phyloP scores from a whole-genome alignment of 2,329 filamentous ascomycete species.

The Stagonosporopsis rhizophila region DNA sequence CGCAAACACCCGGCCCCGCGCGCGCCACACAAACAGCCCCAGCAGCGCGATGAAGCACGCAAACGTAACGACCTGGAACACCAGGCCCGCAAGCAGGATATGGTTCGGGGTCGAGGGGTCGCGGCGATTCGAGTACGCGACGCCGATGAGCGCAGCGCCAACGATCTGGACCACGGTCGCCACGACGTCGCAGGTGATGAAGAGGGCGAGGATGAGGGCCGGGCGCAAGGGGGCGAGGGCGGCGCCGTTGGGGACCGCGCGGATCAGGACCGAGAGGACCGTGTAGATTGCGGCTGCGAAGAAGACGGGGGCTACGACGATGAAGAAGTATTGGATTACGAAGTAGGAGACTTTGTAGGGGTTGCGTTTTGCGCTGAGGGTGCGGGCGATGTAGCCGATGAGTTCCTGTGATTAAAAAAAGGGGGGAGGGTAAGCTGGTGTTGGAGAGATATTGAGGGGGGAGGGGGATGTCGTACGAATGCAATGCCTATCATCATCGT shows the following conservation, averaged over 20 bases:
- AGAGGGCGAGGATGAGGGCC: slow-evolving; percentile 60
- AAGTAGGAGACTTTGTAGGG: slow-evolving; percentile 64
- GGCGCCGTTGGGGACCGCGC: slow-evolving; percentile 42
- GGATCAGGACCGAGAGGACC: slow-evolving; percentile 60
- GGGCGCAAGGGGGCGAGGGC: slow-evolving; percentile 56
- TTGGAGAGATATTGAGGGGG: too few relatives aligned
- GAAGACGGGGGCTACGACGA: slow-evolving; percentile 66
- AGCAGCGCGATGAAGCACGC: slow-evolving; percentile 57
- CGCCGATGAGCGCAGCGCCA: slow-evolving; percentile 63
- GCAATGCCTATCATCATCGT: slow-evolving; percentile 53
- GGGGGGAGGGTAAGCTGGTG: not conserved
- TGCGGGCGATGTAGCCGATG: slow-evolving; percentile 55
- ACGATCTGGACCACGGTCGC: slow-evolving; percentile 62
- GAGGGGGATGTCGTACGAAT: slow-evolving; percentile 27
- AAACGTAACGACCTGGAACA: slow-evolving; percentile 63
- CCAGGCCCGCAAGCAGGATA: slow-evolving; percentile 63
- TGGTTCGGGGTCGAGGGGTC: slow-evolving; percentile 62
- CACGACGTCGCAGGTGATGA: slow-evolving; percentile 62
- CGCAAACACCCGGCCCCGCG: slow-evolving; percentile 39
- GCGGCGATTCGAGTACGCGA: slow-evolving; percentile 56
- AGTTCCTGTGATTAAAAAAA: slow-evolving; percentile 24
- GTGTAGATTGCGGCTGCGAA: slow-evolving; percentile 64
- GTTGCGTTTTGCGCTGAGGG: slow-evolving; percentile 52
- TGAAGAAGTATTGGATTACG: slow-evolving; percentile 67
- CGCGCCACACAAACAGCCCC: slow-evolving; percentile 49